These are phyloP conservation scores for Effrenium voratum DNA, from an alignment of 73 alveolate genomes.

Conservation along the genomic window DNA sequence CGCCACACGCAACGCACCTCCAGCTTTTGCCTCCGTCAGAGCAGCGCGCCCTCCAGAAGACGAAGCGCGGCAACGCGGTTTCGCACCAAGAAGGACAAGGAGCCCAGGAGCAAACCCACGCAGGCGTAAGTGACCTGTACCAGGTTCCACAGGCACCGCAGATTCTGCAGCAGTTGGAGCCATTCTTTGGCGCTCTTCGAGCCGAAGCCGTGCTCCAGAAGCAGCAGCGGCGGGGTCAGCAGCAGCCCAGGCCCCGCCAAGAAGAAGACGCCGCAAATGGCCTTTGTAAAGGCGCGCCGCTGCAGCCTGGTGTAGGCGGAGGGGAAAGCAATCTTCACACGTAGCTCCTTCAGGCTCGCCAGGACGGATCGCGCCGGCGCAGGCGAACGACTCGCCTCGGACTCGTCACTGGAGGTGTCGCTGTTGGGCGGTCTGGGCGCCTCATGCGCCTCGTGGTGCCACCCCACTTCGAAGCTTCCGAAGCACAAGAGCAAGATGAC, in stretches of 20 bases:
- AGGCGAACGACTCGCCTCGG: too few relatives aligned
- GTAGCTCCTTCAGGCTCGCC: constrained; percentile 8
- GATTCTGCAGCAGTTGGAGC: not conserved
- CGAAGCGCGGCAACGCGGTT: not conserved
- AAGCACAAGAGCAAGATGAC: constrained; percentile 20
- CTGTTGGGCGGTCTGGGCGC: not conserved
- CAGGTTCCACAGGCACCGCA: constrained; percentile 8
- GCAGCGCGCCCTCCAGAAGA: constrained; percentile 4
- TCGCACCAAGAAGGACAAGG: not conserved
- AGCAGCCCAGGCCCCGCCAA: constrained; percentile 52
- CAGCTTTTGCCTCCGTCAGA: not conserved
- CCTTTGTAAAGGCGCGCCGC: not conserved
- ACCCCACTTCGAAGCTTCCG: not conserved
- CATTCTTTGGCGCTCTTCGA: not conserved
- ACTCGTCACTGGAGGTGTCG: not conserved
- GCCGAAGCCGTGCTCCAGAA: not conserved
- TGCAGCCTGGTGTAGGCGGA: constrained; percentile 28
- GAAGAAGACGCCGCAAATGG: not conserved
- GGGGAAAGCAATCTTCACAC: constrained; percentile 1
- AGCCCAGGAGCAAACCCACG: not conserved
- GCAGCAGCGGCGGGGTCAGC: constrained; percentile 23
- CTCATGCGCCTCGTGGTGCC: not conserved
- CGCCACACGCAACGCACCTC: not conserved
- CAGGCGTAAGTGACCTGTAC: constrained; percentile 41
- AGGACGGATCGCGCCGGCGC: too few relatives aligned